These are phyloP conservation scores for Xylaria sp. DNA, from an alignment of 2,329 filamentous ascomycete genomes.

Conservation along the genomic window DNA sequence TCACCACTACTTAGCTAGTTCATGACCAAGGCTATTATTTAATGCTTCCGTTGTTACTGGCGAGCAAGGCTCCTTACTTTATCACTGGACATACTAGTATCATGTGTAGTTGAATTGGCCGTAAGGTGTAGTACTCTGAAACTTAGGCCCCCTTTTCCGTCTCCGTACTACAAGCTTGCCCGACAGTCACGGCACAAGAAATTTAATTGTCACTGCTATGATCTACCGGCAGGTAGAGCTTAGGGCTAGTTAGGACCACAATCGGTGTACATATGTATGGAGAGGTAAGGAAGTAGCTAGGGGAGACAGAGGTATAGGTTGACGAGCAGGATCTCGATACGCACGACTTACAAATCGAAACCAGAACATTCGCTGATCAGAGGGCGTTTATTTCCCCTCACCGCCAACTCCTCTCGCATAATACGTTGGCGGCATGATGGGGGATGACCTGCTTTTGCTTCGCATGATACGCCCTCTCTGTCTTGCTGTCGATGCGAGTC, in stretches of 20 bases:
- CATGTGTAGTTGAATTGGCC: background rate
- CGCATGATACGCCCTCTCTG: conserved; percentile 32
- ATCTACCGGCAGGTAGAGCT: conserved; percentile 28
- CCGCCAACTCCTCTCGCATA: conserved; percentile 33
- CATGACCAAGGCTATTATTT: background rate
- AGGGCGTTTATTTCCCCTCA: conserved; percentile 21
- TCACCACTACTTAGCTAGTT: background rate
- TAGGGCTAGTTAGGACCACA: conserved; percentile 17
- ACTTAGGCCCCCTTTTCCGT: background rate
- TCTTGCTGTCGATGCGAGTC: conserved; percentile 23
- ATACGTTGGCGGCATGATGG: conserved; percentile 26
- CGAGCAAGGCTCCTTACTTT: background rate
- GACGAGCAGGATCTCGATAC: conserved; percentile 25
- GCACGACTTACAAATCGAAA: conserved; percentile 32
- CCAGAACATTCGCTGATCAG: conserved; percentile 14
- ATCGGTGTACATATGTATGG: conserved; percentile 11
- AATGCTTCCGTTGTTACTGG: background rate
- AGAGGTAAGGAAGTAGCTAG: background rate
- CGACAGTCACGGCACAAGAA: conserved; percentile 11
- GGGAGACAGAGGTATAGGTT: background rate
- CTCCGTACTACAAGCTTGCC: conserved; percentile 9
- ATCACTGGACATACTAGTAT: background rate
- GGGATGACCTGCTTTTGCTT: conserved; percentile 16
- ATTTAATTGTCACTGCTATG: conserved; percentile 19
- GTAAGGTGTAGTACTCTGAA: background rate